Conservation (phyloP, 1,284 basidiomycete species). For the Ganoderma boninense region DNA sequence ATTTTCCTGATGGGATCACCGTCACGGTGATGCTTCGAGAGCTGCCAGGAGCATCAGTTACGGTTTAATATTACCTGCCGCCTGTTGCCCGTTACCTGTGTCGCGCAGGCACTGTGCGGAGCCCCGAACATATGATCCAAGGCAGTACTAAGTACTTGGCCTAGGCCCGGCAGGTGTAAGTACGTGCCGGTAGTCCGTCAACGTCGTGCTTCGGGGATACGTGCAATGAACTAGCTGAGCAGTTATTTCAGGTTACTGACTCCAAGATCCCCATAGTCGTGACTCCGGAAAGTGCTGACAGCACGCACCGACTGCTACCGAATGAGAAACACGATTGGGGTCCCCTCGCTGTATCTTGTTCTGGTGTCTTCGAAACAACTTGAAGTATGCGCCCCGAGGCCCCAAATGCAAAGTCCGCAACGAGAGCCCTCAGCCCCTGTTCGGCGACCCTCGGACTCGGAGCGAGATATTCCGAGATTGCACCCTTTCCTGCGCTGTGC, state of each 20-base stretch:
- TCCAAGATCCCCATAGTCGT: too few relatives aligned
- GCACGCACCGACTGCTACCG: not conserved
- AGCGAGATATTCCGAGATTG: not conserved
- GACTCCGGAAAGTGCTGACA: not conserved
- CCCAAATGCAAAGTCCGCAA: not conserved
- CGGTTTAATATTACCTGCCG: not conserved
- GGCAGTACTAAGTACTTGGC: too few relatives aligned
- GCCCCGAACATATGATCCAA: not conserved
- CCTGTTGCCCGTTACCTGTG: not conserved
- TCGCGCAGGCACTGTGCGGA: not conserved
- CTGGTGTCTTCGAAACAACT: not conserved
- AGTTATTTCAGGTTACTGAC: not conserved
- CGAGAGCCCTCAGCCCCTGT: not conserved
- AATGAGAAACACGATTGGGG: not conserved
- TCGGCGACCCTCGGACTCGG: not conserved
- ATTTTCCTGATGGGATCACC: not conserved
- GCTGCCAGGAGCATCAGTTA: not conserved
- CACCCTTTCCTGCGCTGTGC: not conserved
- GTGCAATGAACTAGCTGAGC: not conserved
- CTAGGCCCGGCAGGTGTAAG: not conserved
- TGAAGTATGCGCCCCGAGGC: too few relatives aligned
- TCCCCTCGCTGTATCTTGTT: not conserved
- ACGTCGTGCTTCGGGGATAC: not conserved
- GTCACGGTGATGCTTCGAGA: not conserved
- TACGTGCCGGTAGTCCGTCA: not conserved